phyloP scores from a whole-genome alignment of 305 asterid species.

The Fraxinus dipetala region DNA sequence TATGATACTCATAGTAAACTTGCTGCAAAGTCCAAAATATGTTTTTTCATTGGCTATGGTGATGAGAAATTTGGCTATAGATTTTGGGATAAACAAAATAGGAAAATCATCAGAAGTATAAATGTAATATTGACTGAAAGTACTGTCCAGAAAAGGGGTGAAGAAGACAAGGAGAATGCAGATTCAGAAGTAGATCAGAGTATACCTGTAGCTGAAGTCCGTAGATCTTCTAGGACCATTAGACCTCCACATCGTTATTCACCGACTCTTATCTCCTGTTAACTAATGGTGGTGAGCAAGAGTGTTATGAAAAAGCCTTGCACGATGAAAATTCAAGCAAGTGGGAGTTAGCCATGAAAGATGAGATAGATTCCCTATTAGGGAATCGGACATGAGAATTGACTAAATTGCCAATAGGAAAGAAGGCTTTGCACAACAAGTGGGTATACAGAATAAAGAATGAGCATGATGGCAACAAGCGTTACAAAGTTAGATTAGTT shows the following conservation, averaged over 20 bases:
- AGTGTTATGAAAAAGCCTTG: not conserved
- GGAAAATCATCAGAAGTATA: not conserved
- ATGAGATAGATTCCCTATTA: slow-evolving; percentile 9
- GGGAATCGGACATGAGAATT: not conserved
- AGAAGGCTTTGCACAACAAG: slow-evolving; percentile 8
- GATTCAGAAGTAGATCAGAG: not conserved
- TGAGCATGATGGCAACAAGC: not conserved
- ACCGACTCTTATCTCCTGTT: slow-evolving; percentile 1
- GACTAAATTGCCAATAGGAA: not conserved
- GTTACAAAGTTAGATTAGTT: slow-evolving; percentile 8
- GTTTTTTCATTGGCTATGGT: not conserved
- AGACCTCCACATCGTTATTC: not conserved
- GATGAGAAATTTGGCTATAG: not conserved
- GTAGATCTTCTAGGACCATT: not conserved
- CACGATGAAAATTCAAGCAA: not conserved
- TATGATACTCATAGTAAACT: not conserved
- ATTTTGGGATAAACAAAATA: slow-evolving; percentile 13
- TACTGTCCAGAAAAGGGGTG: not conserved
- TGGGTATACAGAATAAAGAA: slow-evolving; percentile 5
- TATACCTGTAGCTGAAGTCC: not conserved
- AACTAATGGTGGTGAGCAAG: slow-evolving; percentile 1
- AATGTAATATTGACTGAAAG: not conserved
- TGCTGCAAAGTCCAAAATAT: not conserved
- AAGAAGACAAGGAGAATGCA: not conserved
- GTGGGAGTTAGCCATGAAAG: slow-evolving; percentile 21